These are phyloP conservation scores for Schwanniomyces occidentalis DNA, from an alignment of 805 yeast species.

Conservation along the genomic window DNA sequence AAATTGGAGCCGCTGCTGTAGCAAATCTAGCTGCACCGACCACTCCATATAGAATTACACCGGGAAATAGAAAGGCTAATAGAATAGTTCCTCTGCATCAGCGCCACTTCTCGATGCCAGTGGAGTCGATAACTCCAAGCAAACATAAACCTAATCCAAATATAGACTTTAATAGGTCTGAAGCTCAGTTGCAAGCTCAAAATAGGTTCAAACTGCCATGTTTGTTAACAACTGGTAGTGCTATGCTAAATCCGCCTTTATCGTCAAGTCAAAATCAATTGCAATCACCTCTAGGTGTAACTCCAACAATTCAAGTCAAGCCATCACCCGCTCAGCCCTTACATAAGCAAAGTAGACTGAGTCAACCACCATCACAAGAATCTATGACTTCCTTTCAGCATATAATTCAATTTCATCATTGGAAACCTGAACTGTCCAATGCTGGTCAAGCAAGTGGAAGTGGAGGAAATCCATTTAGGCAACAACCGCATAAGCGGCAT, in stretches of 20 bases:
- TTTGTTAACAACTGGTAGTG: no score
- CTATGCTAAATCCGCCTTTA: no score
- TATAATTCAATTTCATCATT: constrained; percentile 56
- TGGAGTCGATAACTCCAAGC: constrained; percentile 16
- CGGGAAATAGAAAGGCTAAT: constrained; percentile 9
- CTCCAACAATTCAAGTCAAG: constrained; percentile 41
- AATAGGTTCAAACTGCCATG: constrained; percentile 5
- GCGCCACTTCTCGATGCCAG: constrained; percentile 46
- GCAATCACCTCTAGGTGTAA: constrained; percentile 25
- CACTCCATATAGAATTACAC: constrained; percentile 25
- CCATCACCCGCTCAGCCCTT: constrained; percentile 44
- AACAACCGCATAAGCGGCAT: constrained; percentile 35
- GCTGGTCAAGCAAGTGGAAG: constrained; percentile 7
- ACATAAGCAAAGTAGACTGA: constrained; percentile 29
- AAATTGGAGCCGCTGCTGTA: constrained; percentile 71
- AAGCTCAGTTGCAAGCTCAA: constrained; percentile 3
- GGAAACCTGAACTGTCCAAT: constrained; percentile 44
- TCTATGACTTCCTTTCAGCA: constrained; percentile 50
- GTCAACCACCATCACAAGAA: constrained; percentile 39
- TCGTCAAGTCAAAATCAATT: constrained; percentile 6
- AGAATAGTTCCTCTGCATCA: constrained; percentile 28
- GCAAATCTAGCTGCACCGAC: constrained; percentile 45
- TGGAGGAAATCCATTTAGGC: not conserved
- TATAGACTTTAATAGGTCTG: not conserved
- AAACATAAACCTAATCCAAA: not conserved